phyloP scores from a whole-genome alignment of 768 basidiomycete species.

The Clitopilus passeckerianus region DNA sequence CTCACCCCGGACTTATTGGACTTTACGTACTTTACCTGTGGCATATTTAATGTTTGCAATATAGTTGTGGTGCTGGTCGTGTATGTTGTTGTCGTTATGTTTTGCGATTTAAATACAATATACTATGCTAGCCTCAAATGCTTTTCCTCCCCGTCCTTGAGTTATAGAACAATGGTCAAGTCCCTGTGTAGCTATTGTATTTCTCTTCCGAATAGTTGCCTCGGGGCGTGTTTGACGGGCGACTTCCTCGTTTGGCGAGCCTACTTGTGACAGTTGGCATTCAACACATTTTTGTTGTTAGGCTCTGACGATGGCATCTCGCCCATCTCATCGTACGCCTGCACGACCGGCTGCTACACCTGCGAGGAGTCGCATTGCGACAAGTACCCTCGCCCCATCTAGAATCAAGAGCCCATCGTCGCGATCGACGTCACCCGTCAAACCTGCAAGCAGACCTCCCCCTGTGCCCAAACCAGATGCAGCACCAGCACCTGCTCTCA shows the following conservation, averaged over 20 bases:
- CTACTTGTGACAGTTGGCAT: not conserved
- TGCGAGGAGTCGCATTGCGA: not conserved
- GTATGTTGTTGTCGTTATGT: not conserved
- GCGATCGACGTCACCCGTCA: conserved; percentile 3
- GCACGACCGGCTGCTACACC: not conserved
- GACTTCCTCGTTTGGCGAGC: not conserved
- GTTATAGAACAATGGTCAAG: not conserved
- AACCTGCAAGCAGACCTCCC: conserved; percentile 9
- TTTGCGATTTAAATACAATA: not conserved
- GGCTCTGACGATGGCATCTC: not conserved
- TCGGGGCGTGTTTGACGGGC: not conserved
- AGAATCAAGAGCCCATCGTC: not conserved
- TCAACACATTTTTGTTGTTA: not conserved
- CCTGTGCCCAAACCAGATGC: conserved; percentile 1
- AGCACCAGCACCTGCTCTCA: conserved; percentile 26
- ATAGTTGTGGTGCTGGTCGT: not conserved
- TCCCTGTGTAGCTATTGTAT: not conserved
- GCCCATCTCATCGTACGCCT: not conserved
- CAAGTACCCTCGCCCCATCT: not conserved
- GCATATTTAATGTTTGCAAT: not conserved
- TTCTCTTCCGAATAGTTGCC: not conserved
- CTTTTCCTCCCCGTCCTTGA: not conserved
- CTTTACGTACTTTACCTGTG: not conserved
- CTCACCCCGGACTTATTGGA: not conserved
- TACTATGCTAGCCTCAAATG: not conserved